Conservation (phyloP, 768 basidiomycete genomes). For the Amanita polypyramis region DNA sequence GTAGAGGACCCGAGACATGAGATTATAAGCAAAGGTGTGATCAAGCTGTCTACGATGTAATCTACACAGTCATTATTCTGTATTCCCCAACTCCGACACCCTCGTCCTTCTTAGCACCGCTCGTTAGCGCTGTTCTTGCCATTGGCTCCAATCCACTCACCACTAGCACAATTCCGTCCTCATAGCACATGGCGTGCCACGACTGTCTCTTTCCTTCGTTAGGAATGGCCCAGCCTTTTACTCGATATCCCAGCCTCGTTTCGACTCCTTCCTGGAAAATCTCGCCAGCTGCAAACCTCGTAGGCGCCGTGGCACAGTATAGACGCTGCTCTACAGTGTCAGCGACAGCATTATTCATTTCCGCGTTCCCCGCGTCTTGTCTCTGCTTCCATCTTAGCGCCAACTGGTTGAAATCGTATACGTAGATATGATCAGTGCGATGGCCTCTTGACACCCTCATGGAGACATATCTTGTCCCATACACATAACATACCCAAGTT, state of each 20-base stretch:
- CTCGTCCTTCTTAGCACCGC: background rate
- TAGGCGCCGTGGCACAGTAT: conserved; percentile 14
- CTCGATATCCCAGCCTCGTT: conserved; percentile 38
- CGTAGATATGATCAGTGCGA: conserved; percentile 17
- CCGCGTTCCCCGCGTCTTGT: conserved; percentile 3
- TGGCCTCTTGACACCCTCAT: conserved; percentile 6
- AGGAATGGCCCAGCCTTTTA: conserved; percentile 19
- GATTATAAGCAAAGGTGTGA: conserved; percentile 21
- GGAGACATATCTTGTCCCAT: conserved; percentile 34
- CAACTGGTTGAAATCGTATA: conserved; percentile 45
- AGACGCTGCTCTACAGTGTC: conserved; percentile 6
- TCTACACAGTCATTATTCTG: background rate
- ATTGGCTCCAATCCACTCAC: conserved; percentile 19
- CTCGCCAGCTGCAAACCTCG: conserved; percentile 15
- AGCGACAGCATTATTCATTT: conserved; percentile 2
- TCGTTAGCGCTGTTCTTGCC: background rate
- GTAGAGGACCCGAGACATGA: conserved; percentile 13
- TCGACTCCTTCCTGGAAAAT: conserved; percentile 31
- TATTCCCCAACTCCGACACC: background rate
- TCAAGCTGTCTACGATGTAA: conserved; percentile 11
- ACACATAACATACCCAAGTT: conserved; percentile 52
- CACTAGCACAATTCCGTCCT: conserved; percentile 43
- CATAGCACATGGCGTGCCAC: conserved; percentile 38
- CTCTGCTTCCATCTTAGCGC: conserved; percentile 21
- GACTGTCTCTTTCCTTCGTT: conserved; percentile 11